Conservation (phyloP, 2,329 filamentous ascomycete genomes). For the Diaporthe sp. region DNA sequence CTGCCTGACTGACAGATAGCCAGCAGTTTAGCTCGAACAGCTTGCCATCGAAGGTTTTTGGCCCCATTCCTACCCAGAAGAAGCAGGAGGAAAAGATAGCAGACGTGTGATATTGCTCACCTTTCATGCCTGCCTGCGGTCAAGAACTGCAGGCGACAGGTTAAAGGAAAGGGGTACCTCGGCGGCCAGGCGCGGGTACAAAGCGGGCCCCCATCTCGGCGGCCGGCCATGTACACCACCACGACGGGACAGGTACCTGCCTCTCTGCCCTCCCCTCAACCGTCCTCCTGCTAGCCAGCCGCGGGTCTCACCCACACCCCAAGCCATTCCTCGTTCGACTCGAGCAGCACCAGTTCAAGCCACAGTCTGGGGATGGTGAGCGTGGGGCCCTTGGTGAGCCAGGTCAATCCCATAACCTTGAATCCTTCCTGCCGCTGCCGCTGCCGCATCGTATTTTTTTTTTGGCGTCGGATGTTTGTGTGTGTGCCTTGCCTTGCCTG, state of each 20-base stretch:
- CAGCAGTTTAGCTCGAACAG: neutral
- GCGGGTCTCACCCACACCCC: neutral
- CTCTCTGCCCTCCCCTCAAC: neutral
- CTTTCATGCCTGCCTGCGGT: neutral
- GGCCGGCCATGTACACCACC: conserved; percentile 23
- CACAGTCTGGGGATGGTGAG: conserved; percentile 14
- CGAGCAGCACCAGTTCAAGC: neutral
- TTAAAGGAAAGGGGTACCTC: neutral
- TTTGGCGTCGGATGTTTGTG: neutral
- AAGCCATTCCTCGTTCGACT: neutral
- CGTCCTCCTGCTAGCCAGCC: neutral
- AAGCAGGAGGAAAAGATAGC: neutral
- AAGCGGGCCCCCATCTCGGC: conserved; percentile 6
- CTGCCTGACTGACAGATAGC: neutral
- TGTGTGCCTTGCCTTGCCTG: neutral
- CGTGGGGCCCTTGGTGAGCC: neutral
- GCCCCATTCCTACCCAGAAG: conserved; percentile 5
- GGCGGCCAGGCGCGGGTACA: conserved; percentile 7
- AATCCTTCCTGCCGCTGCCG: conserved; percentile 13
- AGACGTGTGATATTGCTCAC: neutral
- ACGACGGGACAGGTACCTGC: conserved; percentile 6
- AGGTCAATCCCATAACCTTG: conserved; percentile 16
- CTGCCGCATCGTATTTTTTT: neutral
- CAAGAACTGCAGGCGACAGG: neutral
- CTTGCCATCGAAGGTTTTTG: neutral